Evolutionary conservation across 805 yeast genomes (phyloP).

Genomic region (Kuraishia ogatae): DNA sequence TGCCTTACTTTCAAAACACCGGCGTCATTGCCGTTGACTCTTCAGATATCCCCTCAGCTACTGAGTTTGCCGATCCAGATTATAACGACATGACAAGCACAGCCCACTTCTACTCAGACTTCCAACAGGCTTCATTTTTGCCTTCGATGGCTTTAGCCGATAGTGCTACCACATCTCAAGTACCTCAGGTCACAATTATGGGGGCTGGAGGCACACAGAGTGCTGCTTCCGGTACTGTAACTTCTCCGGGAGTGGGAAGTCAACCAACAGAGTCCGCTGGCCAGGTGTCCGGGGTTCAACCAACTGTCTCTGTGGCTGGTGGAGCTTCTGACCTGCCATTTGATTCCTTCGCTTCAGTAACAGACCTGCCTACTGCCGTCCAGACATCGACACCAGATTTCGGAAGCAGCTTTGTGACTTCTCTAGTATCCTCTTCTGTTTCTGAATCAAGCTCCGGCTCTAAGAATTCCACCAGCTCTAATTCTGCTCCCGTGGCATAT

Average conservation of each 20-base stretch:
- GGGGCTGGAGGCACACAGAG: background rate
- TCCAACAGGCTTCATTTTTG: background rate
- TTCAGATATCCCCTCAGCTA: background rate
- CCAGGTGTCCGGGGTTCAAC: background rate
- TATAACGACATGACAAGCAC: background rate
- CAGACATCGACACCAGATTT: background rate
- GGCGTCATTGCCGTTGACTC: slow-evolving; percentile 1
- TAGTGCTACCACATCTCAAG: background rate
- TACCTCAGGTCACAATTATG: background rate
- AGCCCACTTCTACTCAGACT: background rate
- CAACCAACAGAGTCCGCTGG: background rate
- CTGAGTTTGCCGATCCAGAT: background rate
- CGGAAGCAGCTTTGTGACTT: background rate
- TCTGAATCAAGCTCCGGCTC: background rate
- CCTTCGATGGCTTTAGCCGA: background rate
- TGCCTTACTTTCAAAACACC: background rate
- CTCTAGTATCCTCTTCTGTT: background rate
- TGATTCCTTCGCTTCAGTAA: background rate
- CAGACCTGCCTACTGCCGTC: background rate
- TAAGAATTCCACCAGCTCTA: background rate
- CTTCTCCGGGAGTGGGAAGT: background rate
- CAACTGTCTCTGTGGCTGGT: background rate
- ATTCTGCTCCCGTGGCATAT: background rate
- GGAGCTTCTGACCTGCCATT: background rate
- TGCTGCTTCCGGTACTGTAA: background rate